These are phyloP conservation scores for Buxus sempervirens DNA, from an alignment of 164 flowering plant species.

Conservation along the genomic window DNA sequence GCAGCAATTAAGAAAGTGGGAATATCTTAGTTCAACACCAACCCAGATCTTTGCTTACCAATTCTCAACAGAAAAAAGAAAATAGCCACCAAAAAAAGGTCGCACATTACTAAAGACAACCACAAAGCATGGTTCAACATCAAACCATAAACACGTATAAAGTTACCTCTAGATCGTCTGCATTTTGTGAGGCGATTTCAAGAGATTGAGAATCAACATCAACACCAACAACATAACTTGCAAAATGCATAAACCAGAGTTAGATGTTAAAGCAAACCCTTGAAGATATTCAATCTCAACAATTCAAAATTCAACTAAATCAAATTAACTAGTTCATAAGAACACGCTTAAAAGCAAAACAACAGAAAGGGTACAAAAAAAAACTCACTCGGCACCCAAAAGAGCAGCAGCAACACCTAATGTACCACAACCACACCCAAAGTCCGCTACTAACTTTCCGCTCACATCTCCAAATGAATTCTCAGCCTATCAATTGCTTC, in stretches of 20 bases:
- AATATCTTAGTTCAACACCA: conserved; percentile 12
- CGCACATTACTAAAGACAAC: not conserved
- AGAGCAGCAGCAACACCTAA: conserved; percentile 83
- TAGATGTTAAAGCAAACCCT: no score
- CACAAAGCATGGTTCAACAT: not conserved
- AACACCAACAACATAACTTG: conserved; percentile 70
- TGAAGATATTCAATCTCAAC: not conserved
- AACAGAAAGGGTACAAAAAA: not conserved
- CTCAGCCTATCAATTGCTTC: conserved; percentile 55
- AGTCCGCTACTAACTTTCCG: conserved; percentile 86
- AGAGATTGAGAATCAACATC: conserved; percentile 81
- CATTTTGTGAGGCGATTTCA: conserved; percentile 69
- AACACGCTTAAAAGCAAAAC: not conserved
- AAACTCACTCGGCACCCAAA: conserved; percentile 80
- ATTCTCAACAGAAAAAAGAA: not conserved
- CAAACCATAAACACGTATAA: not conserved
- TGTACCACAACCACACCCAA: conserved; percentile 99
- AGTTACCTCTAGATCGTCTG: conserved; percentile 84
- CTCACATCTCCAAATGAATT: conserved; percentile 82
- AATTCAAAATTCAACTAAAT: not conserved
- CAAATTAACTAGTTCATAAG: not conserved
- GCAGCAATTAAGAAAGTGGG: conserved; percentile 22
- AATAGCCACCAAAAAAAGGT: no score
- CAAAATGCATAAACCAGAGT: not conserved
- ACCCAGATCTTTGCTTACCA: not conserved